These are phyloP conservation scores for Metrosideros polymorpha DNA, from an alignment of 441 rosid species.

Conservation along the genomic window DNA sequence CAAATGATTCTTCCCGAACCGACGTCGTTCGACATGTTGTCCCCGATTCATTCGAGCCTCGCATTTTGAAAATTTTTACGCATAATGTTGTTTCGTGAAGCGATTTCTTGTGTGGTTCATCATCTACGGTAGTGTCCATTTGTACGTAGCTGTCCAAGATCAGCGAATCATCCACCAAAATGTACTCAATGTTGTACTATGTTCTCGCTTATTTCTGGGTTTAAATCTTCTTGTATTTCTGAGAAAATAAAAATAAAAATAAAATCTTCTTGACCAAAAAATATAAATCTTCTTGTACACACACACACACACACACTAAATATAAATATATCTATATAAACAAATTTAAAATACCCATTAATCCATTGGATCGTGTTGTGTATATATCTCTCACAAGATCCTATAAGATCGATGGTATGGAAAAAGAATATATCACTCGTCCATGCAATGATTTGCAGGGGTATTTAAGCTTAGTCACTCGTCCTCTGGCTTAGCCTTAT, in stretches of 20 bases:
- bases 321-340: not conserved
- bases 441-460: too few species aligned
- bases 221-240: not conserved
- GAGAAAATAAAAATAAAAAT: too few species aligned
- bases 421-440: too few species aligned
- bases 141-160: not conserved
- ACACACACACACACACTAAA: not conserved
- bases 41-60: not conserved
- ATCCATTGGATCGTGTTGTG: not conserved
- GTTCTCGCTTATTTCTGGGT: not conserved
- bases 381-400: not conserved
- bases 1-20: not conserved
- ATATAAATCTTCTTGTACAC: not conserved
- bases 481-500: too few species aligned
- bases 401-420: not conserved
- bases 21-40: not conserved
- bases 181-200: not conserved
- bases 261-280: too few species aligned
- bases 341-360: not conserved
- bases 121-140: not conserved
- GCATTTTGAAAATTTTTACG: not conserved
- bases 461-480: too few species aligned
- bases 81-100: not conserved
- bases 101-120: not conserved
- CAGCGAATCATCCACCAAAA: not conserved